Evolutionary conservation across 176 grass and related monocot genomes (phyloP), one percentile per base, ranked within the genome.

Genomic region (Lolium multiflorum): DNA sequence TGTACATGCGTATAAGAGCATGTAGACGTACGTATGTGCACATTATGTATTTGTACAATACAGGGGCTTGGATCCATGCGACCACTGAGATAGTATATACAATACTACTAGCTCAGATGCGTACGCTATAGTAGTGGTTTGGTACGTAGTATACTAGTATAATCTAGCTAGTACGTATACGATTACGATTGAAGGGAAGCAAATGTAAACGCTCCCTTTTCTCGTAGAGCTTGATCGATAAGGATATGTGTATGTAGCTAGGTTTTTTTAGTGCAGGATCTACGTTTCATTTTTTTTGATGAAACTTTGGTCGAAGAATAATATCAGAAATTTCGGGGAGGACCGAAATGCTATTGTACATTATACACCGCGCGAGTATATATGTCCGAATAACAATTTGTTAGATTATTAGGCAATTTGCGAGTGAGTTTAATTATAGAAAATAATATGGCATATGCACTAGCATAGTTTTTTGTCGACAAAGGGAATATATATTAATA

Each of bases 71-170:
- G 69, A 39, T 62, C 59, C 21, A 50, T 81, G 82, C 89, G 85
- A 91, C 89, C 85, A 86, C 85, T 91, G 85, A 48, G 81, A 18
- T 4, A 46, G 89, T 47, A 10, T 26, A 71, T 3, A 54, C 26
- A 55, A 43, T 43, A 64, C 68, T 52, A 18, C 63, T 35, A 35
- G 31, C 31, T 76, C 85, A 77, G 89, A 91, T 54, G 89, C 89
- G 85, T 91, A 76, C 82, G 89, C 89, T 14, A 67, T 71, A 59
- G 74, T 65, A 71, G 15, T 26, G 25, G 60, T 0, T 80, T 75
- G 38, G 5, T 25, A 20, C 41, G 4, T 8, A 7, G 17, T 52
- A 52, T 52, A 5, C 50, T 63, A 31, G 24, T 28, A 64, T 28
- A 64, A 76, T 76, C 20, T 48, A 72, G 41, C 20, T 48, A 72